Evolutionary conservation across 345 rosid genomes (phyloP).

Genomic region (Salix udensis): DNA sequence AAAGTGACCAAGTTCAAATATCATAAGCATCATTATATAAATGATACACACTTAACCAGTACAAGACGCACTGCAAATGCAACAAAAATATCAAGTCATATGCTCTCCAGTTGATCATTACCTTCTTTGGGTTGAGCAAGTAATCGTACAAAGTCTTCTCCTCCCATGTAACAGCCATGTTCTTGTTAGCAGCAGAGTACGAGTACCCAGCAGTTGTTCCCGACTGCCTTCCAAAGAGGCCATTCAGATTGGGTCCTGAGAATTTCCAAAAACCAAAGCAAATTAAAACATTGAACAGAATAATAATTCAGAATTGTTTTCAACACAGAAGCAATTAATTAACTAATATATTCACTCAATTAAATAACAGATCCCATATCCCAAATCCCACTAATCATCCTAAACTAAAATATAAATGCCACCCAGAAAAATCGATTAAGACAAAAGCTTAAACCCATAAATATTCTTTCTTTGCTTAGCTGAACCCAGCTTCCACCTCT

Average conservation of each 20-base stretch:
- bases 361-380: not conserved
- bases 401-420: not conserved
- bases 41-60: not conserved
- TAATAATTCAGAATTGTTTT: not conserved
- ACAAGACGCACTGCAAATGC: not conserved
- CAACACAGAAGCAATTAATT: not conserved
- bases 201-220: slow-evolving; percentile 88
- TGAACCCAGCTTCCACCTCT: not conserved
- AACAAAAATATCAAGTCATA: not conserved
- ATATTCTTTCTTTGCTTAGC: not conserved
- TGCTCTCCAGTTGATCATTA: slow-evolving; percentile 7
- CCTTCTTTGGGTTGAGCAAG: slow-evolving; percentile 96
- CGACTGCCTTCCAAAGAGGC: slow-evolving; percentile 88
- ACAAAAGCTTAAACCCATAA: too few species aligned
- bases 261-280: not conserved
- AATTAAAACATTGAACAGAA: not conserved
- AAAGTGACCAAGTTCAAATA: not conserved
- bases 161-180: slow-evolving; percentile 83
- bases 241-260: slow-evolving; percentile 88
- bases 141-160: slow-evolving; percentile 89
- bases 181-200: slow-evolving; percentile 92
- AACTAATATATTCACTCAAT: not conserved
- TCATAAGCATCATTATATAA: not conserved
- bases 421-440: too few species aligned
- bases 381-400: not conserved